Base-by-base conservation (phyloP, 192 early-diverging fungal genomes). In the Linnemannia elongata region DNA sequence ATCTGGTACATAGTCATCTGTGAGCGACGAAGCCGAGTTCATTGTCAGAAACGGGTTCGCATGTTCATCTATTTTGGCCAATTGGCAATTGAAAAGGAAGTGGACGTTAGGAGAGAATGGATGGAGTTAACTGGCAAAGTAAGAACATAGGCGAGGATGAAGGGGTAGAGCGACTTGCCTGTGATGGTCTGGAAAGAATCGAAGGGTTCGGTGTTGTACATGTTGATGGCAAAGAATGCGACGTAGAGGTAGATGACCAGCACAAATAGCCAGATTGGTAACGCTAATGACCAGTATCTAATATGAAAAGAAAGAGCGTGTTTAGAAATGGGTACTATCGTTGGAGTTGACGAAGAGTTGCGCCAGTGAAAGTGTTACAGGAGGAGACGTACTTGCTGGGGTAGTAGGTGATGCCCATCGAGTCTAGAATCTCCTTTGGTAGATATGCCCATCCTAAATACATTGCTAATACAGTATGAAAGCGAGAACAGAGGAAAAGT, bases 381-480 rank as follows among this genome's bases (percentile, higher is more conserved):
- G 39, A 66, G 12, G 52, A 49, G 2, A 87, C 85, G 33, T 90
- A 93, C 94, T 92, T 92, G 85, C 93, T 93, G 0, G 97, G 97
- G 79, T 96, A 97, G 83, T 97, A 98, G 6, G 95, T 95, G 54
- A 97, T 95, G 0, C 95, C 95, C 41, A 95, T 74, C 1, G 90
- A 91, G 35, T 92, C 89, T 22, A 97, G 90, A 27, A 93, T 87
- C n/a, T 92, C 87, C 72, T 97, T 95, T 10, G 96, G 96, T 24
- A 97, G 83, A 83, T 97, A 94, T 1, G 96, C 96, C 97, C 96
- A 97, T 63, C 94, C 76, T 20, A 97, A 79, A 73, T 97, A 97
- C 81, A 96, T 89, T 49, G 76, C 92, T 93, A 72, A 2, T 38
- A 35, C 27, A 75, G 38, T 78, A 27, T 60, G 24, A 24, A 66